Conservation (phyloP, 106 monocot species). For the Phalaenopsis equestris region DNA sequence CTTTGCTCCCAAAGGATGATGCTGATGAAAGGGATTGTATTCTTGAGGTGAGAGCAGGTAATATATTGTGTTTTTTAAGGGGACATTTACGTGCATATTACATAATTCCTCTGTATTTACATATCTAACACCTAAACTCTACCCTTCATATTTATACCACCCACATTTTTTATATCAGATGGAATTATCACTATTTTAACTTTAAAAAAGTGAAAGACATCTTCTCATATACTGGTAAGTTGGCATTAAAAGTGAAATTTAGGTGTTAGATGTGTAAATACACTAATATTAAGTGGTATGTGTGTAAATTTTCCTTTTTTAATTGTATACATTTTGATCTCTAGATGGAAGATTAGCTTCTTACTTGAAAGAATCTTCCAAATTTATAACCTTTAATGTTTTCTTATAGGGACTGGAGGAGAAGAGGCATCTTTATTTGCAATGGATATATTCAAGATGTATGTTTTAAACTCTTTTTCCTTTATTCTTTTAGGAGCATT, state of each 20-base stretch:
- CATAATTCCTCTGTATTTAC: too few relatives aligned
- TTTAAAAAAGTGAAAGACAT: too few relatives aligned
- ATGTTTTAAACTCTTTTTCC: constrained; percentile 4
- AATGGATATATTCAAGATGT: constrained; percentile 97
- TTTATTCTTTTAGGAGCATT: not conserved
- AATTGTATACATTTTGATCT: constrained; percentile 1
- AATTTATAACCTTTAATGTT: not conserved
- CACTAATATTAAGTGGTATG: too few relatives aligned
- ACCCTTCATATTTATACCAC: too few relatives aligned
- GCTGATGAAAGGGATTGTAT: constrained; percentile 93
- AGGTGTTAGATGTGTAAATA: too few relatives aligned
- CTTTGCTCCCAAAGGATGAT: constrained; percentile 90
- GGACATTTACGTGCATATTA: too few relatives aligned
- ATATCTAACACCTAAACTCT: too few relatives aligned
- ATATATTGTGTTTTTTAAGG: not conserved
- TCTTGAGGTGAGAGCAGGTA: constrained; percentile 98
- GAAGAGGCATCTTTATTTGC: constrained; percentile 99
- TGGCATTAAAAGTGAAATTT: too few relatives aligned
- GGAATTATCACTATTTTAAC: too few relatives aligned
- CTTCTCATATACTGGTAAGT: too few relatives aligned
- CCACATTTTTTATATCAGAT: too few relatives aligned
- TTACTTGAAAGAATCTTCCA: not conserved
- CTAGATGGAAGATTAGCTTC: not conserved
- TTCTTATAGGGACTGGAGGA: constrained; percentile 75
- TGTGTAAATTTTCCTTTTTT: too few relatives aligned